Evolutionary conservation across 140 eudicot genomes (phyloP), one percentile per base, ranked within the genome.

Genomic region (Flaveria floridana): DNA sequence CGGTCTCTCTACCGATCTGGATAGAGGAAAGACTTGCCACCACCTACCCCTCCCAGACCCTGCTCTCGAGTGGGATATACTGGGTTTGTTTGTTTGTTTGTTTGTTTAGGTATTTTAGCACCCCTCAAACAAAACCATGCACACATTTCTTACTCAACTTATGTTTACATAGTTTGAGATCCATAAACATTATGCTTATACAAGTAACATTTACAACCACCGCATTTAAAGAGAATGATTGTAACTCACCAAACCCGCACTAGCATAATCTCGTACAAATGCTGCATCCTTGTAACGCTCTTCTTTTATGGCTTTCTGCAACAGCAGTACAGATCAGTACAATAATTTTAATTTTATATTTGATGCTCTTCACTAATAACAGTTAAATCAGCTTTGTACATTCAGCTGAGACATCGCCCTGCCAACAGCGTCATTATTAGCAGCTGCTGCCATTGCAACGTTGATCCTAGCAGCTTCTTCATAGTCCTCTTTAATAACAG

Each of bases 391-490:
- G 30, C 42, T 55, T 63, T 86, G 39, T 83, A 95, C 99, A 76
- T 87, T 83, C 68, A 95, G 74, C 78, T 80, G 77, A 79, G 88
- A 87, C 85, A 95, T 91, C 86, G 89, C 96, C 68, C 85, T 78
- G 79, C 96, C 90, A 81, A 95, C 96, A 71, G 89, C 79, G 79
- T 95, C 99, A 46, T 85, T 91, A 34, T 89, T 84, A 48, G 96
- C 79, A 71, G 95, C 87, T 79, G 99, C 97, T 75, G 99, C 97
- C 82, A 95, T 89, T 72, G 97, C 96, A 59, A 91, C 97, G 84
- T 95, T 95, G 47, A 95, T 87, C 83, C 90, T 95, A 37, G 97
- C 95, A 79, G 99, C 99, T 48, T 91, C 97, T 80, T 86, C 91
- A 71, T 88, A 95, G 34, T 95, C 91, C 86, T 95, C 99, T 78